Evolutionary conservation across 306 rosid genomes (phyloP).

Genomic region (Sechiopsis laciniata): DNA sequence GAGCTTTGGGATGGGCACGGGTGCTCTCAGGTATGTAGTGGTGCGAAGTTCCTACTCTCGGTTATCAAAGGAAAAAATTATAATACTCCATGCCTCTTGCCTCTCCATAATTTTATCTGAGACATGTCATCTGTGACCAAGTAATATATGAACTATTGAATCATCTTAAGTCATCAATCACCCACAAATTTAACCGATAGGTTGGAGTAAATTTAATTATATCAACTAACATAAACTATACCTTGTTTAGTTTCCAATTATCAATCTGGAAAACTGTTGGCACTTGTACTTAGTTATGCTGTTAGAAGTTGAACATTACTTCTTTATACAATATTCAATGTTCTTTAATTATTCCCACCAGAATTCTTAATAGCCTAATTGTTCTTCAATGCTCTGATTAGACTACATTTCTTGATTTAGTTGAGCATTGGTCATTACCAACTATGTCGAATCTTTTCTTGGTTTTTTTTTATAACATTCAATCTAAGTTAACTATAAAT

Average conservation of each 20-base stretch:
- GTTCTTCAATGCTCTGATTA: neutral
- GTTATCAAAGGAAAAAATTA: neutral
- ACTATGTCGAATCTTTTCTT: neutral
- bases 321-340: constrained; percentile 6
- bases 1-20: no score
- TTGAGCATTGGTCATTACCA: neutral
- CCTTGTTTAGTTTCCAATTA: neutral
- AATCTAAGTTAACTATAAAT: neutral
- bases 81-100: constrained; percentile 2
- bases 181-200: no score
- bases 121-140: neutral
- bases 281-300: constrained; percentile 5
- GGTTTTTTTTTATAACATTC: neutral
- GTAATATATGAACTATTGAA: neutral
- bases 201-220: no score
- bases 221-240: no score
- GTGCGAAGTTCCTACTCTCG: no score
- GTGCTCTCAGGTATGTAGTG: no score
- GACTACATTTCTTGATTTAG: neutral
- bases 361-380: neutral
- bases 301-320: neutral
- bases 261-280: neutral
- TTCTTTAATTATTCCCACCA: constrained; percentile 1
- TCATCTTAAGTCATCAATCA: no score
- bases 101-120: neutral